Conservation (phyloP, 768 basidiomycete species). For the Dioszegia hungarica region DNA sequence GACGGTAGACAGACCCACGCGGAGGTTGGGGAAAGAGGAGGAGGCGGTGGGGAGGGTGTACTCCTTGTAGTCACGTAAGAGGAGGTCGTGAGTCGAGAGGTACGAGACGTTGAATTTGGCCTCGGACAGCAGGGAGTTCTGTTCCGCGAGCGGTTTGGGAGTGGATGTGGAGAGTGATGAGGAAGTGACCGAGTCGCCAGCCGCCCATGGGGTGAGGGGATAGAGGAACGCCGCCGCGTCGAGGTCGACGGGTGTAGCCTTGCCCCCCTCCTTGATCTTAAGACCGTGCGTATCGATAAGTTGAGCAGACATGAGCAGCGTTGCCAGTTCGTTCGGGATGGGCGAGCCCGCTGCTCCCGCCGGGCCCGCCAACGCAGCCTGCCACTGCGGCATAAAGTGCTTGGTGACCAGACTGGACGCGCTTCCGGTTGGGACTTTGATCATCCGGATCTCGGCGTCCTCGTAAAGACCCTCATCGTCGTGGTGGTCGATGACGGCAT, state of each 20-base stretch:
- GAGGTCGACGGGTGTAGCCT: slow-evolving; percentile 64
- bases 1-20: slow-evolving; percentile 75
- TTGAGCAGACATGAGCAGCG: slow-evolving; percentile 72
- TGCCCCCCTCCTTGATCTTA: slow-evolving; percentile 56
- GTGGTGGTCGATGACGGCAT: slow-evolving; percentile 85
- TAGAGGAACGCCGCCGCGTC: slow-evolving; percentile 63
- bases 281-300: slow-evolving; percentile 82
- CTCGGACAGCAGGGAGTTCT: slow-evolving; percentile 54
- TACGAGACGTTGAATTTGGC: slow-evolving; percentile 68
- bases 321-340: slow-evolving; percentile 62
- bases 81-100: slow-evolving; percentile 67
- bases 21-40: slow-evolving; percentile 51
- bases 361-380: slow-evolving; percentile 18
- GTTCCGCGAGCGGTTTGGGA: slow-evolving; percentile 23
- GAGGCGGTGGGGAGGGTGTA: slow-evolving; percentile 59
- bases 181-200: slow-evolving; percentile 5
- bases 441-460: slow-evolving; percentile 60
- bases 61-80: slow-evolving; percentile 94
- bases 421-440: slow-evolving; percentile 64
- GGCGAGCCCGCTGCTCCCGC: slow-evolving; percentile 26
- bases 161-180: background rate
- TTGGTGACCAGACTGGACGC: slow-evolving; percentile 66
- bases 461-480: slow-evolving; percentile 70
- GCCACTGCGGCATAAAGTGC: slow-evolving; percentile 50
- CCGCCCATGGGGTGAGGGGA: slow-evolving; percentile 55